A percentile compares a stretch with the other conserved stretches of the same genome.
Conservation (phyloP, 257 asterid genomes). For the Scutellaria barbata region DNA sequence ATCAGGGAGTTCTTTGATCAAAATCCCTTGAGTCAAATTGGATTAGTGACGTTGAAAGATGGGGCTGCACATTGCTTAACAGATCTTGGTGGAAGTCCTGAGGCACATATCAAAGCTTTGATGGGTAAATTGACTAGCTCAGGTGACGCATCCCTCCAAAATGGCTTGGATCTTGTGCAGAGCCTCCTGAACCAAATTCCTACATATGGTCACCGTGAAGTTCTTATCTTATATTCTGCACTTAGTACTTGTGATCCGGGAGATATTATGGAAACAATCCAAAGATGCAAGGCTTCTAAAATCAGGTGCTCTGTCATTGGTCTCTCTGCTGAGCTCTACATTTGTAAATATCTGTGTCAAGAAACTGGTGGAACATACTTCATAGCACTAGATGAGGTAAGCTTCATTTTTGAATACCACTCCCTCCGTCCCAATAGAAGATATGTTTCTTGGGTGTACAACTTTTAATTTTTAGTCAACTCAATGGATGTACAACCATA, state of each 20-base stretch:
- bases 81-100: constrained; percentile 97
- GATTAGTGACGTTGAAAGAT: constrained; percentile 74
- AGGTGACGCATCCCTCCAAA: constrained; percentile 93
- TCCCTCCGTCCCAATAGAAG: background rate
- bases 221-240: constrained; percentile 84
- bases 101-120: constrained; percentile 89
- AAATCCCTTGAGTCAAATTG: constrained; percentile 90
- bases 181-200: constrained; percentile 82
- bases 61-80: constrained; percentile 87
- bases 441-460: too few species aligned
- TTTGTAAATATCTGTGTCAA: constrained; percentile 89
- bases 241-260: constrained; percentile 95
- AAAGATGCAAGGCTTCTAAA: constrained; percentile 82
- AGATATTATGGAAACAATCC: constrained; percentile 80
- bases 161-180: constrained; percentile 87
- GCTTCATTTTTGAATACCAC: constrained; percentile 30
- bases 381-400: constrained; percentile 92
- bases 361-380: constrained; percentile 91
- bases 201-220: constrained; percentile 94
- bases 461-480: too few species aligned
- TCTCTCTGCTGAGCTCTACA: constrained; percentile 87
- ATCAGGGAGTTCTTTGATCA: constrained; percentile 94
- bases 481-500: too few species aligned
- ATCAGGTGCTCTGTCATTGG: constrained; percentile 91
- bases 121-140: constrained; percentile 90